Evolutionary conservation across 2,329 filamentous ascomycete genomes (phyloP), one percentile per base, ranked within the genome.

Genomic region (Aspergillus ochraceus): DNA sequence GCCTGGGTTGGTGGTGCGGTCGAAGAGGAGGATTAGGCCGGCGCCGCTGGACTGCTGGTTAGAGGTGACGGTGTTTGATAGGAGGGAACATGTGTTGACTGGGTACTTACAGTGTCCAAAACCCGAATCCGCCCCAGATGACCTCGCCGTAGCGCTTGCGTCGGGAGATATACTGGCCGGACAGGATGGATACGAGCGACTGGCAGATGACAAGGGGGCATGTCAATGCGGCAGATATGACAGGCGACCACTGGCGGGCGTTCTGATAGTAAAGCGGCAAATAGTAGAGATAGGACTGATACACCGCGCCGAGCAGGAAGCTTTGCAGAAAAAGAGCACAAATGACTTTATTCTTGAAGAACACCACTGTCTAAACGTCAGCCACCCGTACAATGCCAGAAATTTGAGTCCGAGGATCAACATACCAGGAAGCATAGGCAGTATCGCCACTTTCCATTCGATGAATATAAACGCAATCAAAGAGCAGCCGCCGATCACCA

Each of bases 201-300:
- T 87, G 83, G 8, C 74, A 72, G 19, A 74, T 71, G 9, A 85
- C 79, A 61, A 87, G 74, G 0, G 83, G 79, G 9, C 83, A 74
- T 2, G 80, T 80, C 30, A 86, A 72, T 8, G 77, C 76, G 1
- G 85, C 86, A 3, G 85, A 85, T 12, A 74, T 72, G 14, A 82
- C 68, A 0, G 80, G 75, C 3, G 74, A 75, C 67, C 75, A 76
- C 29, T 76, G 74, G 24, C 80, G 77, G 3, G 81, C 84, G 58
- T 87, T 87, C 64, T 88, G 85, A 49, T 85, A 84, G 70, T 86
- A 89, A 0, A 88, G 74, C 1, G 86, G 86, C 5, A 88, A 70
- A 65, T 85, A 88, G 71, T 87, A 88, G 1, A 88, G 72, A 58
- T 82, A 81, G 2, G 81, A 77, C 64, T 87, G 86, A 65, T 86